phyloP scores from a whole-genome alignment of 352 stramenopile genomes.

The Hyaloperonospora brassicae region DNA sequence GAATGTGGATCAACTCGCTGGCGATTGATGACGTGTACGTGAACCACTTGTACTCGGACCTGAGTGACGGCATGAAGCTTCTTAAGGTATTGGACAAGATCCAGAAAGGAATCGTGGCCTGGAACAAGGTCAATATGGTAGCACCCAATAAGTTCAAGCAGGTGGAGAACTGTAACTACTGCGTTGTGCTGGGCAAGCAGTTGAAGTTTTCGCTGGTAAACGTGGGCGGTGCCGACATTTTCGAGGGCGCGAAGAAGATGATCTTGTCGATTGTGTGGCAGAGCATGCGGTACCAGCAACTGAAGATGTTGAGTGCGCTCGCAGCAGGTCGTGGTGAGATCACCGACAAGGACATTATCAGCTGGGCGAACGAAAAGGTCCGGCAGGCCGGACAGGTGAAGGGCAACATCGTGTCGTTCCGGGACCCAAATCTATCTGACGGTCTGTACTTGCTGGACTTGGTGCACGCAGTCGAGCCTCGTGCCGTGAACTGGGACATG shows the following conservation, averaged over 20 bases:
- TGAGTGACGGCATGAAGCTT: constrained; percentile 84
- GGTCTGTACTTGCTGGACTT: constrained; percentile 84
- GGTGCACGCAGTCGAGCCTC: constrained; percentile 75
- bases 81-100: constrained; percentile 88
- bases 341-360: constrained; percentile 77
- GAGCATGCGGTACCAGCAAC: constrained; percentile 88
- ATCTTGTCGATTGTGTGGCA: constrained; percentile 92
- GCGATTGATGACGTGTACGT: constrained; percentile 83
- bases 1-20: constrained; percentile 91
- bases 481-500: constrained; percentile 88
- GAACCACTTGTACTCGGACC: constrained; percentile 87
- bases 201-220: constrained; percentile 87
- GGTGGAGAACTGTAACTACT: constrained; percentile 88
- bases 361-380: constrained; percentile 81
- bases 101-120: constrained; percentile 81
- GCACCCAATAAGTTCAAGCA: constrained; percentile 88
- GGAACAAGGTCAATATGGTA: constrained; percentile 84
- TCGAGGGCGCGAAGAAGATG: constrained; percentile 89
- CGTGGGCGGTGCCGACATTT: constrained; percentile 88
- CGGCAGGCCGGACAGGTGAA: constrained; percentile 61
- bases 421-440: constrained; percentile 69
- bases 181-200: constrained; percentile 77
- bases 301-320: constrained; percentile 74
- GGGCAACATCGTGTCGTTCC: constrained; percentile 75
- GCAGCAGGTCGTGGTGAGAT: constrained; percentile 43